Base-by-base conservation (phyloP, 805 yeast species). In the Hanseniaspora nectarophila region DNA sequence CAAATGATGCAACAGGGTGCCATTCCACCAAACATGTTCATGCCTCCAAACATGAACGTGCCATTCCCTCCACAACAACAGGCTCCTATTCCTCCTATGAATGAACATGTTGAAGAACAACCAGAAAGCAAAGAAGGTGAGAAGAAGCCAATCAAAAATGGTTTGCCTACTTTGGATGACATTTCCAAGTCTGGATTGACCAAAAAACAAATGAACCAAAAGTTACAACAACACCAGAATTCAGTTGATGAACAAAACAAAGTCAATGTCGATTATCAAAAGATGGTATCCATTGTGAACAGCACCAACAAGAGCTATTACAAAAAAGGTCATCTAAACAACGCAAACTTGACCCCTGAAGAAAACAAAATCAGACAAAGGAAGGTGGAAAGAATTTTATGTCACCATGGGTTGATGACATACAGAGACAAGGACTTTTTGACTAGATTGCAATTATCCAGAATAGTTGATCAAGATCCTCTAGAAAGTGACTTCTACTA, bases 371-470 rank as follows among this genome's bases (percentile, higher is more conserved):
- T 70, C 45, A 81, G 92, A 70, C 86, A 81, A 57, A 81, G 80
- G 55, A 83, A 85, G 64, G 88, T 83, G 47, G 74, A 80, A 44
- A 75, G 82, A 57, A 85, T 87, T 60, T 74, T 84, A 63, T 80
- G 78, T 61, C 86, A 82, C 70, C 84, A 92, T 28, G 97, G 97
- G 57, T 78, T 92, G 57, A 92, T 92, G 98, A 86, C 88, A 61
- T 95, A 95, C 54, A 85, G 90, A 70, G 98, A 92, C 67, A 89
- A 89, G 70, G 96, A 90, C 68, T 88, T 85, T 63, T 90, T 92
- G 46, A 87, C 96, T 42, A 77, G 97, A 64, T 82, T 89, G 63
- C 98, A 92, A 68, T 75, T 92, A 57, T 87, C 95, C 46, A 96
- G 89, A 66, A 84, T 92, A 67, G 96, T 92, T 46, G 85, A 96